Percentiles rank a stretch among this genome's conserved stretches.
Conservation (phyloP, 208 protist genomes). For the Trypanosoma boissoni region DNA sequence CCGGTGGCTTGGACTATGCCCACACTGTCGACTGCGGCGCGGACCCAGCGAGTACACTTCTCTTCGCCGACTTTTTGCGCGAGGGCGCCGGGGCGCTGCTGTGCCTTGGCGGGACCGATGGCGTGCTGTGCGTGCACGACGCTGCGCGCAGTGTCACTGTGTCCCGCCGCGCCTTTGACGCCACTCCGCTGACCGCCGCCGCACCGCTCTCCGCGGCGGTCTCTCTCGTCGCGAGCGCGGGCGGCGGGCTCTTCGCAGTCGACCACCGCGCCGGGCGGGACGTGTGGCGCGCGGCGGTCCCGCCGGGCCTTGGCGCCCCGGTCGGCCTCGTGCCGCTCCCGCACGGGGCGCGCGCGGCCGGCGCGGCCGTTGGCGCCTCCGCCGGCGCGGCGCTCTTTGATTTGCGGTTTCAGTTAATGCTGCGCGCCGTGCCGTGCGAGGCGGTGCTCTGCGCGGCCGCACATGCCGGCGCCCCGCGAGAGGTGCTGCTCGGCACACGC, state of each 20-base stretch:
- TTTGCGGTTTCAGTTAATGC: conserved; percentile 50
- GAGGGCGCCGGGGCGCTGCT: conserved; percentile 8
- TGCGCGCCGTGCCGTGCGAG: conserved; percentile 26
- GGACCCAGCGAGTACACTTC: conserved; percentile 1
- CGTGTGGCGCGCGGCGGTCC: conserved; percentile 32
- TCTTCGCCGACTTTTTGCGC: conserved; percentile 18
- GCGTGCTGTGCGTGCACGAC: conserved; percentile 37
- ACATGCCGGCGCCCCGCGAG: conserved; percentile 36
- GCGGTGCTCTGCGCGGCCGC: conserved; percentile 26
- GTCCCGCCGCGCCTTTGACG: conserved; percentile 10
- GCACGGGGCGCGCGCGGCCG: conserved; percentile 24
- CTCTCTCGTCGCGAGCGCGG: conserved; percentile 39
- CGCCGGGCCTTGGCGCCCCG: conserved; percentile 31
- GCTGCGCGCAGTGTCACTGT: conserved; percentile 30
- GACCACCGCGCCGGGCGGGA: conserved; percentile 18
- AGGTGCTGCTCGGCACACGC: conserved; percentile 45
- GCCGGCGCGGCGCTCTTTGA: conserved; percentile 67
- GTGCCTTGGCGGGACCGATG: conserved; percentile 50
- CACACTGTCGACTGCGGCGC: conserved; percentile 21
- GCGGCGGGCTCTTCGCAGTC: conserved; percentile 28
- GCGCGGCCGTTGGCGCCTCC: conserved; percentile 36
- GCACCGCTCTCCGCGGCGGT: conserved; percentile 22
- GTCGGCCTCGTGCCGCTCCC: conserved; percentile 46
- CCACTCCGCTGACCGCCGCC: conserved; percentile 34
- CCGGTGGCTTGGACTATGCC: conserved; percentile 11